Percentiles rank a stretch among this genome's conserved stretches.
Conservation (phyloP, 2,329 filamentous ascomycete species). For the Aspergillus niger region DNA sequence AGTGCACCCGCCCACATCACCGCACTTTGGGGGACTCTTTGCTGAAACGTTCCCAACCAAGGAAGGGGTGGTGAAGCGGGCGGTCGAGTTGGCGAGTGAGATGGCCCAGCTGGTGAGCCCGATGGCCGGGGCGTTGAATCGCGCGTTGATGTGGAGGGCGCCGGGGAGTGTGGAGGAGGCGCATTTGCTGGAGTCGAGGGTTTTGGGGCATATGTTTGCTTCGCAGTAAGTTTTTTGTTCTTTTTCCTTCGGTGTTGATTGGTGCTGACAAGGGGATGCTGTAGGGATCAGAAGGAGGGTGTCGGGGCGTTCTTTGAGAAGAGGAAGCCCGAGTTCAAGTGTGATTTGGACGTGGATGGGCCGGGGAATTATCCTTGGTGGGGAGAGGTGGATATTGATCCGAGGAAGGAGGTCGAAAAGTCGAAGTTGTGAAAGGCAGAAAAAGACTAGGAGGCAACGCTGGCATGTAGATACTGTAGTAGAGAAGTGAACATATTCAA, state of each 20-base stretch:
- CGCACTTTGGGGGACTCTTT: too few species aligned
- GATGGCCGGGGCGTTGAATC: constrained; percentile 31
- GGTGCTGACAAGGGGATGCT: background rate
- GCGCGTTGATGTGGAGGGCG: constrained; percentile 66
- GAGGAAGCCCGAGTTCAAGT: constrained; percentile 63
- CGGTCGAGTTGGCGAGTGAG: too few species aligned
- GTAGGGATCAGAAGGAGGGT: constrained; percentile 64
- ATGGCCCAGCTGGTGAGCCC: too few species aligned
- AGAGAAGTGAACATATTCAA: background rate
- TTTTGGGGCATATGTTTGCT: constrained; percentile 45
- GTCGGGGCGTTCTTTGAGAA: constrained; percentile 71
- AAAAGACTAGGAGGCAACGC: background rate
- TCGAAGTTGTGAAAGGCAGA: constrained; percentile 28
- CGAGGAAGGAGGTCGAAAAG: constrained; percentile 22
- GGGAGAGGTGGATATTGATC: constrained; percentile 55
- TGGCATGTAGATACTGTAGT: background rate
- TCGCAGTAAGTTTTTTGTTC: constrained; percentile 20
- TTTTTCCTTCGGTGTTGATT: background rate
- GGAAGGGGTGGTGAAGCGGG: too few species aligned
- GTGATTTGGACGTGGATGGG: constrained; percentile 61
- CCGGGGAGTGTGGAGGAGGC: constrained; percentile 64
- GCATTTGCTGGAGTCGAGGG: constrained; percentile 64
- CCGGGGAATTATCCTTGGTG: constrained; percentile 70
- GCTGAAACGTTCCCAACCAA: too few species aligned
- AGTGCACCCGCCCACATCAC: too few species aligned